Base-by-base conservation (phyloP, 352 stramenopile genomes). In the Globisporangium paddicum region DNA sequence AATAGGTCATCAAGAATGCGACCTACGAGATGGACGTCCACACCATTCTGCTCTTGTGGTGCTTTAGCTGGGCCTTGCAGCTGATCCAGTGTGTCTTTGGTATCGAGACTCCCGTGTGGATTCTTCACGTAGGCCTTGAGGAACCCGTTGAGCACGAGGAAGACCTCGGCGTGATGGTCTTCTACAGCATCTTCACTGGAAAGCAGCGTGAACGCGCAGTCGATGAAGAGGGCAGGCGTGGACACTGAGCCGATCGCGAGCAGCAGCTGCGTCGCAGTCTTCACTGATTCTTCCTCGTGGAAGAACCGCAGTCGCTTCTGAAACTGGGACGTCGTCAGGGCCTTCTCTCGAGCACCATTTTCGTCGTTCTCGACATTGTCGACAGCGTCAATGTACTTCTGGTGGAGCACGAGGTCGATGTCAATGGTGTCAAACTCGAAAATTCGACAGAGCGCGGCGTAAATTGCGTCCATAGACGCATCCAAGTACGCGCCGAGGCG, bases 1-100 rank as follows among this genome's bases (percentile, higher is more conserved):
- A 93, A 66, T 8, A 95, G 58, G 49, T 92, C 80, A 32, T 94
- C 82, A n/a, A 94, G 56, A 40, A 94, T 64, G 16, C 82, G 82
- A 3, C 82, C 85, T 26, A 90, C 71, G 7, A 92, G 66, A 46
- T 92, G 75, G 5, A 91, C 58, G 53, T 85, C 71, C 19, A 89
- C 53, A n/a, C 18, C 26, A 13, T 55, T 49, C 9, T 44, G n/a
- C 14, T 9, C 21, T 8, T 54, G 38, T 5, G 44, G 11, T 16
- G 16, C 38, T 44, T 44, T 14, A 48, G 42, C 18, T 48, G 42
- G 9, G 18, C 21, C 28, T 32, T 41, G 21, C 6, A 11, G 14
- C 5, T 41, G 13, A 19, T 48, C 11, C 23, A 30, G n/a, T 6
- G n/a, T 14, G 23, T 13, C n/a, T 13, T 59, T 42, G 10, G 37